Evolutionary conservation across 495 filamentous ascomycete species (phyloP), one percentile per base, ranked within the genome.

Genomic region (Thermothielavioides terrestris): DNA sequence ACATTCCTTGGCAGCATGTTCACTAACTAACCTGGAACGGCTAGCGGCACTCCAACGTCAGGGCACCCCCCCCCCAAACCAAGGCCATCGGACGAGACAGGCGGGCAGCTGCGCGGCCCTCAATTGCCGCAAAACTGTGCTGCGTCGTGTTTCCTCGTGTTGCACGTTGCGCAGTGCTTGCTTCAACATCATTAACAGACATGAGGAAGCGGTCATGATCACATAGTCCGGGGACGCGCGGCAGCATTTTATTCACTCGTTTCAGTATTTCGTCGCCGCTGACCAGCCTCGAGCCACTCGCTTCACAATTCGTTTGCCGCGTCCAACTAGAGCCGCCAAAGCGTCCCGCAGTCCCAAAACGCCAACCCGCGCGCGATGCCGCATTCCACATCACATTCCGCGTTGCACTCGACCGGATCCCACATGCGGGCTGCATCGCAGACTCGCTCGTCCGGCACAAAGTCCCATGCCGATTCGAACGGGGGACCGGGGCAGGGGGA

Each of bases 341-440:
- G 32, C 32, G 45, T 31, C 14, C 3, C 12, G 23, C 18, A 42
- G 42, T n/a, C n/a, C 6, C 36, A 20, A 39, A 20, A 9, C 36
- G 36, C 15, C 15, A 14, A 6, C 8, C 41, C n/a, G 11, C 10
- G 42, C 45, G 42, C 53, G 20, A 67, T 64, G 60, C 59, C 62
- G 46, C 64, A 67, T 47, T 67, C 64, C 6, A 63, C 58, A 12
- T 32, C 61, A 38, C 64, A 67, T 47, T 67, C 63, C n/a, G 58
- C 55, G 9, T 31, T 53, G 28, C 48, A 46, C 38, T 60, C 58
- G 34, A 57, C 56, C 43, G 37, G 51, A 30, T 60, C 61, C 31
- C 50, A 62, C 23, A 62, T 62, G 57, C 58, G 63, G 23, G 55
- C 63, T 14, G 40, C 62, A n/a, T 63, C 65, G 15, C 57, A 57